Conservation (phyloP, 2,329 filamentous ascomycete species). For the Neopestalotiopsis sp. region DNA sequence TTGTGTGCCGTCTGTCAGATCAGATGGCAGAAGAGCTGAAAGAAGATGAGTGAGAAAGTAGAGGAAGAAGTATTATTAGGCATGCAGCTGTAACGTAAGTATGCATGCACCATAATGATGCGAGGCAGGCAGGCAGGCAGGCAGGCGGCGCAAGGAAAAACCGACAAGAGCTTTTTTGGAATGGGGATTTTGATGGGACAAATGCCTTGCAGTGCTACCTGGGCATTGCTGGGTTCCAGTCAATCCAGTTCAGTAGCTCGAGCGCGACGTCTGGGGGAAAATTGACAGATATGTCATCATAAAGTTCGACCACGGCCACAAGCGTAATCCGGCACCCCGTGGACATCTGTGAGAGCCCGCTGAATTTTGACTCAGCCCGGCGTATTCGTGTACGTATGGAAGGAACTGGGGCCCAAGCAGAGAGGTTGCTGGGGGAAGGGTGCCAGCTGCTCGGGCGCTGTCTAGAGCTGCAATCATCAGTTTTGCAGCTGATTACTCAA, state of each 20-base stretch:
- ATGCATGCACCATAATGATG: background rate
- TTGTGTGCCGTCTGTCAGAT: background rate
- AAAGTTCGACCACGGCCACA: constrained; percentile 5
- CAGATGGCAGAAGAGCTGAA: background rate
- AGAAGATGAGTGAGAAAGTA: background rate
- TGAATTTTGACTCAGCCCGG: constrained; percentile 1
- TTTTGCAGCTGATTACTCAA: background rate
- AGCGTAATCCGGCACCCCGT: constrained; percentile 4
- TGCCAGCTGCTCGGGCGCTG: background rate
- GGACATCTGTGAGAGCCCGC: constrained; percentile 1
- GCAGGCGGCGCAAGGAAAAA: background rate
- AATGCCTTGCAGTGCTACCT: background rate
- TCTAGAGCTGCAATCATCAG: too few species aligned
- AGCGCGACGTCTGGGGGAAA: background rate
- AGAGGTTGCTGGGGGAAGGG: background rate
- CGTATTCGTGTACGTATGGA: background rate
- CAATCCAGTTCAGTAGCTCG: background rate
- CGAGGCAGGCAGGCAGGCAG: background rate
- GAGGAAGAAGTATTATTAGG: background rate
- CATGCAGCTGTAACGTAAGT: background rate
- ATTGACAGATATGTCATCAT: constrained; percentile 11
- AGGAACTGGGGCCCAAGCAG: background rate
- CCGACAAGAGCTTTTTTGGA: background rate
- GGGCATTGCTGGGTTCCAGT: background rate
- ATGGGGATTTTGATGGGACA: background rate